phyloP scores from a whole-genome alignment of 768 basidiomycete species.

The Leccinum barrowsii region DNA sequence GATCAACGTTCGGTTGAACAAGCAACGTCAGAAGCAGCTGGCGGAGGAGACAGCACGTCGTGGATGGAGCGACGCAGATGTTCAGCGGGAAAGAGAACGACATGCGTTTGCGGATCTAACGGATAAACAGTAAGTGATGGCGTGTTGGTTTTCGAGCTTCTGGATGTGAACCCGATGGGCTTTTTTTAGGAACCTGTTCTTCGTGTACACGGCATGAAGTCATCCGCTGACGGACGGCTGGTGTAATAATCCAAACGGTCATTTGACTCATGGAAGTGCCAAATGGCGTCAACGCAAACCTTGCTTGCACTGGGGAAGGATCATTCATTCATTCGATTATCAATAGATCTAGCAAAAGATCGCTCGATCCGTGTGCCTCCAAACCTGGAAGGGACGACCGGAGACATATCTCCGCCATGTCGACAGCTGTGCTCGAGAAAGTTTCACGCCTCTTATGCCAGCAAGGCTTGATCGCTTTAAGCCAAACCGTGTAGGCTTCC shows the following conservation, averaged over 20 bases:
- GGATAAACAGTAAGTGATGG: slow-evolving; percentile 51
- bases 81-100: slow-evolving; percentile 54
- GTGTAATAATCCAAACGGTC: not conserved
- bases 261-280: not conserved
- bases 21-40: slow-evolving; percentile 40
- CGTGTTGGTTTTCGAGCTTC: not conserved
- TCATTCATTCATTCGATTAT: no score
- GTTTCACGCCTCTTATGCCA: no score
- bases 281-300: no score
- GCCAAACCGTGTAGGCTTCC: no score
- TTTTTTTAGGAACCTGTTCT: slow-evolving; percentile 50
- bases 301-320: not conserved
- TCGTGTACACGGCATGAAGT: slow-evolving; percentile 50
- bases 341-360: no score
- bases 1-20: slow-evolving; percentile 54
- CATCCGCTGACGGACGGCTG: not conserved
- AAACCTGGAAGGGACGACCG: no score
- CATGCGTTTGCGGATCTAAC: slow-evolving; percentile 63
- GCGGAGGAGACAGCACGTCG: slow-evolving; percentile 41
- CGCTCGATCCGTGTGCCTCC: no score
- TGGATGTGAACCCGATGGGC: slow-evolving; percentile 1
- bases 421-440: no score
- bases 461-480: no score
- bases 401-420: no score
- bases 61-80: slow-evolving; percentile 58